Conservation (phyloP, 2,329 filamentous ascomycete species). For the Paraphoma chrysanthemicola region DNA sequence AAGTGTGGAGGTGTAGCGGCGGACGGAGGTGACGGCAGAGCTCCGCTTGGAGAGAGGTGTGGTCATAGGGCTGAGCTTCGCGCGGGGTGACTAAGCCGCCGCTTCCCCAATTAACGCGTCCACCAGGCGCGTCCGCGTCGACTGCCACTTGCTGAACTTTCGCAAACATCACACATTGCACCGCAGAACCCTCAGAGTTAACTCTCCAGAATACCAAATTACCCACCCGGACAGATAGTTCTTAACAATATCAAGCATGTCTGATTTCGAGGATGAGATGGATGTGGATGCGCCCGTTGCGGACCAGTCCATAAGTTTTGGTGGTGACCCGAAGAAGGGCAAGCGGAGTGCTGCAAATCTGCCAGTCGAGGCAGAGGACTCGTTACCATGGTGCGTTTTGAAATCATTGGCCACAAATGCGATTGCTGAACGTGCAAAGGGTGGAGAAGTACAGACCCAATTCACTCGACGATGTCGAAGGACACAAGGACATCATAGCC, state of each 20-base stretch:
- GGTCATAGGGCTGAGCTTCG: conserved; percentile 43
- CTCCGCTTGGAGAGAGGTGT: conserved; percentile 35
- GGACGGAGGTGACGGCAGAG: conserved; percentile 37
- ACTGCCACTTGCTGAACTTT: background rate
- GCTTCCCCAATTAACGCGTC: conserved; percentile 46
- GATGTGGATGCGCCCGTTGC: conserved; percentile 67
- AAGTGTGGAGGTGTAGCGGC: conserved; percentile 27
- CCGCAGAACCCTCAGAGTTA: background rate
- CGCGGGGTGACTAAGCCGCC: conserved; percentile 37
- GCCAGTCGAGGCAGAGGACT: conserved; percentile 92
- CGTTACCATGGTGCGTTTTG: conserved; percentile 78
- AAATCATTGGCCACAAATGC: fast-evolving
- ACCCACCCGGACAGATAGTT: too few relatives aligned
- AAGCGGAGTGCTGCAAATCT: conserved; percentile 93
- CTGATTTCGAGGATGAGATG: conserved; percentile 69
- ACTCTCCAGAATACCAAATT: background rate
- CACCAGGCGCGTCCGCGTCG: conserved; percentile 23
- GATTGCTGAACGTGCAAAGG: conserved; percentile 56
- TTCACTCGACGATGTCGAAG: conserved; percentile 89
- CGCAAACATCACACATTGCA: background rate
- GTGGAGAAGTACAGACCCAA: conserved; percentile 96
- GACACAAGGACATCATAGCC: conserved; percentile 94
- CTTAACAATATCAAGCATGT: conserved; percentile 51
- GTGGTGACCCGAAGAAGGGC: conserved; percentile 80
- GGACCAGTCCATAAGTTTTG: conserved; percentile 68